phyloP scores from a whole-genome alignment of 345 rosid species.

The Moricandia moricandioides region DNA sequence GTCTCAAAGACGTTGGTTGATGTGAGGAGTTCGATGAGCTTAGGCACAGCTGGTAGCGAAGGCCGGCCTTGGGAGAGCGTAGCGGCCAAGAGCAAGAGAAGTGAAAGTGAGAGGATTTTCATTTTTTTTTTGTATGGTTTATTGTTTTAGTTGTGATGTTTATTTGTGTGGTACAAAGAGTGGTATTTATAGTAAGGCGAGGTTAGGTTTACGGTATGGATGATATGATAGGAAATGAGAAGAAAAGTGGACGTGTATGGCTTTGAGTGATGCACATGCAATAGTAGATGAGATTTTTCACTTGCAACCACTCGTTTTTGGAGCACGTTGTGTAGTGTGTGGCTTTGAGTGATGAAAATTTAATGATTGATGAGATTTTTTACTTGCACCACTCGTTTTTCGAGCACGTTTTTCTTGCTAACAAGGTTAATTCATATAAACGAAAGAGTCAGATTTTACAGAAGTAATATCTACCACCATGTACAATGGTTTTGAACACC shows the following conservation, averaged over 20 bases:
- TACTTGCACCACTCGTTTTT: conserved; percentile 19
- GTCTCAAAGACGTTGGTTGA: background rate
- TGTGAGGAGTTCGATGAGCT: conserved; percentile 16
- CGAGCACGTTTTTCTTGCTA: too few relatives aligned
- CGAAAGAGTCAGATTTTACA: too few relatives aligned
- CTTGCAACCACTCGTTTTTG: conserved; percentile 16
- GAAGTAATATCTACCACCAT: too few relatives aligned
- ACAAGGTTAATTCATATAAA: too few relatives aligned
- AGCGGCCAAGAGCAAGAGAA: conserved; percentile 33
- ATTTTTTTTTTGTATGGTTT: background rate
- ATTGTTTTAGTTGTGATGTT: conserved; percentile 23
- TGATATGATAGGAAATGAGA: background rate
- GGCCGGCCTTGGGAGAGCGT: conserved; percentile 17
- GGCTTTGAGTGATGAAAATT: background rate
- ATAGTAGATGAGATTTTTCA: background rate
- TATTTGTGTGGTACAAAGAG: conserved; percentile 1
- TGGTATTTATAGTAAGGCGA: conserved; percentile 14
- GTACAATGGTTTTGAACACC: too few relatives aligned
- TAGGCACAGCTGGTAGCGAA: background rate
- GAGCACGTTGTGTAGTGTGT: conserved; percentile 20
- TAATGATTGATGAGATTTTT: background rate
- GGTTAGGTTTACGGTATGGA: background rate
- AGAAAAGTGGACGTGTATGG: background rate
- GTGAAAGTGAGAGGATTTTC: conserved; percentile 28
- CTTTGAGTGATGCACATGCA: background rate